Conservation (phyloP, 305 asterid genomes). For the Solanum hybrid region DNA sequence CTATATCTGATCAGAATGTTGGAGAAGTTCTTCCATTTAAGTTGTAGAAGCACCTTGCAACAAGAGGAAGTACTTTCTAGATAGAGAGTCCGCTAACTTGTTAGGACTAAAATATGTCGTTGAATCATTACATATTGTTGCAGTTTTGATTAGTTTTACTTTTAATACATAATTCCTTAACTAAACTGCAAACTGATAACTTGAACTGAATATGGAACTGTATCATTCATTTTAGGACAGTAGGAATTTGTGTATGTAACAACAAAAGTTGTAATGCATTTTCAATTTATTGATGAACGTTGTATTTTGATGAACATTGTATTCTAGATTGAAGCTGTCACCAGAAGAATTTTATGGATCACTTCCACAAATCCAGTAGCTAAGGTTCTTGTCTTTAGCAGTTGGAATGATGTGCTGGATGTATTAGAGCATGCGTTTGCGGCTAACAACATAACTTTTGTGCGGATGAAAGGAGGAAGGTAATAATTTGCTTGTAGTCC, state of each 20-base stretch:
- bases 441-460: constrained; percentile 63
- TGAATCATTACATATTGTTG: neutral
- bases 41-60: neutral
- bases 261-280: neutral
- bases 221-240: neutral
- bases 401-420: constrained; percentile 97
- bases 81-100: neutral
- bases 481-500: constrained; percentile 12
- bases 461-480: constrained; percentile 99
- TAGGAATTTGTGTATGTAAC: neutral
- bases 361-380: constrained; percentile 43
- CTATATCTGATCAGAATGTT: neutral
- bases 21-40: neutral
- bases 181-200: neutral
- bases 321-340: constrained; percentile 80
- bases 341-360: constrained; percentile 86
- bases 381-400: constrained; percentile 78
- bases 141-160: neutral
- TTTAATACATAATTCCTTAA: neutral
- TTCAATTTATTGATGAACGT: constrained; percentile 9
- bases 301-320: constrained; percentile 13
- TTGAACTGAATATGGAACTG: neutral
- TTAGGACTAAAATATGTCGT: neutral
- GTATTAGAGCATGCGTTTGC: constrained; percentile 86
- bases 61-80: neutral